Conservation (phyloP, 306 rosid genomes). For the Castanea sativa region DNA sequence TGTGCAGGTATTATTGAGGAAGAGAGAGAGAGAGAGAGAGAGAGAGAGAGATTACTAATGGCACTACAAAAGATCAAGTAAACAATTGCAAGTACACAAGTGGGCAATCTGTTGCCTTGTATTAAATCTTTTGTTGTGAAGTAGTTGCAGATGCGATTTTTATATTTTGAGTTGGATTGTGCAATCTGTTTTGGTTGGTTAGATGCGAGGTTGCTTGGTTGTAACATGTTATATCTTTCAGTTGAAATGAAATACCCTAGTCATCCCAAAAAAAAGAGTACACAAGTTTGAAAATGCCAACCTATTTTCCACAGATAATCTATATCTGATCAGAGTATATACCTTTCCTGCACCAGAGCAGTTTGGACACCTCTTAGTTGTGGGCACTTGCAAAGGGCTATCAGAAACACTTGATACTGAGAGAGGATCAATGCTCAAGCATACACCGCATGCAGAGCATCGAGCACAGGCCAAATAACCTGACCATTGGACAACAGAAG, state of each 20-base stretch:
- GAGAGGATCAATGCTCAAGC: conserved; percentile 60
- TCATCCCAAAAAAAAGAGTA: too few relatives aligned
- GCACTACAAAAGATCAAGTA: not conserved
- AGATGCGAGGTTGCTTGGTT: too few relatives aligned
- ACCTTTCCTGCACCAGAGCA: conserved; percentile 98
- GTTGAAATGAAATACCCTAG: too few relatives aligned
- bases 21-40: not conserved
- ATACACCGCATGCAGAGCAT: conserved; percentile 81
- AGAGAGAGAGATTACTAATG: not conserved
- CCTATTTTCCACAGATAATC: not conserved
- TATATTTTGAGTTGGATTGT: too few relatives aligned
- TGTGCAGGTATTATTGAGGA: not conserved
- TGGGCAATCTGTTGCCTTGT: not conserved
- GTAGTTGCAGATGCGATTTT: too few relatives aligned
- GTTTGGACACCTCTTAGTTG: conserved; percentile 55
- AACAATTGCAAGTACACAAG: not conserved
- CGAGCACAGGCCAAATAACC: conserved; percentile 97
- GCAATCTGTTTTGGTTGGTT: too few relatives aligned
- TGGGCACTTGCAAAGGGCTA: conserved; percentile 56
- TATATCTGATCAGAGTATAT: conserved; percentile 3
- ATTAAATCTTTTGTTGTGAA: too few relatives aligned
- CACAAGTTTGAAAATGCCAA: not conserved
- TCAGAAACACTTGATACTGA: conserved; percentile 48
- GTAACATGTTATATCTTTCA: too few relatives aligned
- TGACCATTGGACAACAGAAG: conserved; percentile 26